A percentile compares a stretch with the other conserved stretches of the same genome.
These are phyloP conservation scores for Lichtheimia hyalospora DNA, from an alignment of 371 early-diverging fungal species.

Conservation along the genomic window DNA sequence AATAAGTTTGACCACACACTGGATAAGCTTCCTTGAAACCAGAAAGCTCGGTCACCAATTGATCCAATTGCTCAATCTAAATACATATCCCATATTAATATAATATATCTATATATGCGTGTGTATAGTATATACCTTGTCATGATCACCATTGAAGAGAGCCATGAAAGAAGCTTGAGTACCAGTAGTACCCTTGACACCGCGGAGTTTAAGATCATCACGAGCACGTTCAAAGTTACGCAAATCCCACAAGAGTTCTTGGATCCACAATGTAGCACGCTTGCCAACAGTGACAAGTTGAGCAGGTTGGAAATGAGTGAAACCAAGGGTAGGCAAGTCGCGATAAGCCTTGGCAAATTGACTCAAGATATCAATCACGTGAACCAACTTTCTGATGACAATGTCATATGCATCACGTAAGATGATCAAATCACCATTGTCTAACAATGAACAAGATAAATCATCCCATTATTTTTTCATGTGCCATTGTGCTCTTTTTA, in stretches of 20 bases:
- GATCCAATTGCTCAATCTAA: slow-evolving; percentile 82
- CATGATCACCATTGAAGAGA: slow-evolving; percentile 93
- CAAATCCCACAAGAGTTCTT: slow-evolving; percentile 94
- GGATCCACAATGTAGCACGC: slow-evolving; percentile 95
- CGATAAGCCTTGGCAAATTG: slow-evolving; percentile 80
- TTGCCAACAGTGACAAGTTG: slow-evolving; percentile 98
- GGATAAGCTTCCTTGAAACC: slow-evolving; percentile 87
- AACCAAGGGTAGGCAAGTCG: slow-evolving; percentile 92
- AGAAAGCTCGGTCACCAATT: slow-evolving; percentile 84
- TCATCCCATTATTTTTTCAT: neutral
- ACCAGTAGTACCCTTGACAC: slow-evolving; percentile 98
- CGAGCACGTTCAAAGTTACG: slow-evolving; percentile 91
- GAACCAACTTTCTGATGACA: slow-evolving; percentile 84
- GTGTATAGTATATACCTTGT: slow-evolving; percentile 58
- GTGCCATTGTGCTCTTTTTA: slow-evolving; percentile 18
- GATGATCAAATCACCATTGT: slow-evolving; percentile 95
- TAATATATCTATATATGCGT: neutral
- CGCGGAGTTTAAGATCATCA: slow-evolving; percentile 89
- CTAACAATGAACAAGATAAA: slow-evolving; percentile 31
- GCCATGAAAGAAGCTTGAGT: slow-evolving; percentile 98
- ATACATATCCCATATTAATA: neutral
- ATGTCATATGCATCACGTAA: slow-evolving; percentile 93
- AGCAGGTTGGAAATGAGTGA: slow-evolving; percentile 98
- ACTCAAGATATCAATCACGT: slow-evolving; percentile 77
- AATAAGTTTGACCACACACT: slow-evolving; percentile 97